Percentiles rank a stretch among this genome's conserved stretches.
Conservation (phyloP, 305 asterid genomes). For the Lippia alba region DNA sequence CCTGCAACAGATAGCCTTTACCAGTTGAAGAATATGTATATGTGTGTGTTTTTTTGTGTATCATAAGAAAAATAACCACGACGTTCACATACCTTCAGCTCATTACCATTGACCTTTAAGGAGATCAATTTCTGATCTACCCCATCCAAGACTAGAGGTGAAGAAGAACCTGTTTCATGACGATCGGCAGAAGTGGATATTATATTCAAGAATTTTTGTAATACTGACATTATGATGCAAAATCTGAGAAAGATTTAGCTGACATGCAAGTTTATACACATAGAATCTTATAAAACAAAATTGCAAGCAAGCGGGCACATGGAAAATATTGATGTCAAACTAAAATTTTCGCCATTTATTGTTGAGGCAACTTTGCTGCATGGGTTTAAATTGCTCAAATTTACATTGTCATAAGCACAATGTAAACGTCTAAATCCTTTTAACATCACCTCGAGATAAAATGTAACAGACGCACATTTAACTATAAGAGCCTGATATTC, state of each 20-base stretch:
- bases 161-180: conserved; percentile 52
- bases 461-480: neutral
- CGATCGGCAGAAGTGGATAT: too few relatives aligned
- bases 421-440: neutral
- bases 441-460: neutral
- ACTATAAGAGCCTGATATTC: neutral
- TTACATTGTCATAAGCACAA: neutral
- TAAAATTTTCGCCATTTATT: neutral
- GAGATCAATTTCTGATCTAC: conserved; percentile 65
- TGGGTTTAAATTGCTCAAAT: neutral
- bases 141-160: conserved; percentile 73
- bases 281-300: neutral
- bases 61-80: too few relatives aligned
- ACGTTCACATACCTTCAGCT: conserved; percentile 52
- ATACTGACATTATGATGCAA: neutral
- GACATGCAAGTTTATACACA: neutral
- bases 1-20: conserved; percentile 47
- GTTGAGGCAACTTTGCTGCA: neutral
- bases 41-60: too few relatives aligned
- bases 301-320: neutral
- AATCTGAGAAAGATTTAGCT: neutral
- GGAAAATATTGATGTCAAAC: neutral
- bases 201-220: neutral
- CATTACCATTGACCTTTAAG: conserved; percentile 58
- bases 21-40: neutral